Evolutionary conservation across 257 asterid genomes (phyloP).

Genomic region (Vinca minor): DNA sequence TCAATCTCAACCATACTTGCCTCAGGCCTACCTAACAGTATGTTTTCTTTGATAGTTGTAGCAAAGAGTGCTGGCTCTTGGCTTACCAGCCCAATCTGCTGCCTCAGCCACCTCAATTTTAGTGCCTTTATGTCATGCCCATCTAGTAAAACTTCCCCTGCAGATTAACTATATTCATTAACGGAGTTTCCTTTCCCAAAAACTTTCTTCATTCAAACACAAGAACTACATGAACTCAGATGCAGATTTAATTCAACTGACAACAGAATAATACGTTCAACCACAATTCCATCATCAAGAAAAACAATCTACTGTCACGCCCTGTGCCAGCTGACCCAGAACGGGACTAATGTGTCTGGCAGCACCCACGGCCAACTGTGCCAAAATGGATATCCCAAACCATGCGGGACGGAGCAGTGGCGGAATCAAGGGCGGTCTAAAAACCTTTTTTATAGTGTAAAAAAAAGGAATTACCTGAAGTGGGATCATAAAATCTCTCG

Average conservation of each 20-base stretch:
- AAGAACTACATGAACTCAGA: slow-evolving; percentile 11
- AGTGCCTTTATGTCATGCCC: slow-evolving; percentile 66
- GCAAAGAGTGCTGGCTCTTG: slow-evolving; percentile 92
- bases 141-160: slow-evolving; percentile 70
- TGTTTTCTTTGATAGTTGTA: slow-evolving; percentile 75
- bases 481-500: slow-evolving; percentile 87
- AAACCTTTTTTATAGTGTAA: no score
- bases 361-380: no score
- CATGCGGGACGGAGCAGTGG: no score
- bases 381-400: no score
- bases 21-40: slow-evolving; percentile 62
- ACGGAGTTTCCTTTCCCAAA: slow-evolving; percentile 16
- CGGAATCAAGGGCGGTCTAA: no score
- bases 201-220: slow-evolving; percentile 10
- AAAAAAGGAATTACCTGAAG: slow-evolving; percentile 42
- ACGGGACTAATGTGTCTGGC: no score
- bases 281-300: neutral
- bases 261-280: neutral
- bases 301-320: no score
- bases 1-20: slow-evolving; percentile 55
- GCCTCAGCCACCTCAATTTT: slow-evolving; percentile 70
- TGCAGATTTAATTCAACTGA: neutral
- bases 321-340: no score
- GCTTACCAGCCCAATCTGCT: slow-evolving; percentile 89
- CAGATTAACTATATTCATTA: slow-evolving; percentile 27